Conservation (phyloP, 2,329 filamentous ascomycete genomes). For the Chalaropsis thielavioides region DNA sequence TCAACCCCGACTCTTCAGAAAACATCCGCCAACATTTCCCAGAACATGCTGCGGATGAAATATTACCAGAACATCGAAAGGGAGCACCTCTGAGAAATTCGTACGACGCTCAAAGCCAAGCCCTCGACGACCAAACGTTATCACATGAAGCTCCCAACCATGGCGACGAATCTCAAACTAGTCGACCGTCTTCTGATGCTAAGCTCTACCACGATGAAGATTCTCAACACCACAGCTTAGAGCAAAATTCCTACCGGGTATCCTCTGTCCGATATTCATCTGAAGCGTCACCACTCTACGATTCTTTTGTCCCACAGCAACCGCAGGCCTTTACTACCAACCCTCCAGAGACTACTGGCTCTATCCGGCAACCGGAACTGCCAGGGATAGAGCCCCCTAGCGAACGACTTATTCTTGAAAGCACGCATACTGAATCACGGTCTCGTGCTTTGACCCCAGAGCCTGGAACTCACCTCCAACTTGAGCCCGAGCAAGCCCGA, state of each 20-base stretch:
- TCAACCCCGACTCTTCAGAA: not conserved
- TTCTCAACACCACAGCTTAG: not conserved
- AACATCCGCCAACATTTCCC: not conserved
- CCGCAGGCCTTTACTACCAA: not conserved
- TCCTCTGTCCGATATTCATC: not conserved
- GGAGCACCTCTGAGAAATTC: not conserved
- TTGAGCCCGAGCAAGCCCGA: not conserved
- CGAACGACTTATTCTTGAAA: not conserved
- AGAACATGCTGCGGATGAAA: not conserved
- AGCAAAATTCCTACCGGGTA: not conserved
- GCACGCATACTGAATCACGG: not conserved
- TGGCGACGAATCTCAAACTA: not conserved
- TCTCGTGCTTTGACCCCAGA: slow-evolving; percentile 15
- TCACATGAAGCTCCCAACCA: not conserved
- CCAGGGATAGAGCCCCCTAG: not conserved
- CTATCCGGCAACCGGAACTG: not conserved
- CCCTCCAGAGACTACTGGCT: not conserved
- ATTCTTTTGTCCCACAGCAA: not conserved
- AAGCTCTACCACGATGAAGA: not conserved
- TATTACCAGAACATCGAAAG: not conserved
- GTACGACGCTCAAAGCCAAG: not conserved
- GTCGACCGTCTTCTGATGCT: not conserved
- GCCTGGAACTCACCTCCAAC: not conserved
- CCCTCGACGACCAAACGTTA: no score
- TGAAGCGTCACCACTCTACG: not conserved